Base-by-base conservation (phyloP, 2,329 filamentous ascomycete species). In the Colletotrichum tropicale region DNA sequence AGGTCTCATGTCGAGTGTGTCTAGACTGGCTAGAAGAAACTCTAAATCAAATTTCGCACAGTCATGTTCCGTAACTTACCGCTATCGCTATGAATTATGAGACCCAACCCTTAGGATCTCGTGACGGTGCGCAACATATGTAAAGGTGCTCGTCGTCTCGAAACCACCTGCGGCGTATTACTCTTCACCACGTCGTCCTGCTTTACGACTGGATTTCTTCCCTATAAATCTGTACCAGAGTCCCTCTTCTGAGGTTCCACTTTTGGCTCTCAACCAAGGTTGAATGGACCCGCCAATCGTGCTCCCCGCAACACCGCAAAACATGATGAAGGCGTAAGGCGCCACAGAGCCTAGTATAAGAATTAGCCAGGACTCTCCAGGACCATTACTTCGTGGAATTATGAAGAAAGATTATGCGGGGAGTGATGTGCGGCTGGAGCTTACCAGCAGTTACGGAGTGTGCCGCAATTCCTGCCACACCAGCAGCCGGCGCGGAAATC, bases 51-150 rank as follows among this genome's bases (percentile, higher is more conserved):
- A n/a, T 10, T n/a, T 43, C 38, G 9, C 18, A 43, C 1, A 43
- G 16, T 4, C 38, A n/a, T 43, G 38, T 0, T n/a, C 18, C 36
- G 30, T 2, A 32, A 32, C 1, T 2, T 32, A 30, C 1, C 30
- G 1, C 30, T 5, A 30, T 30, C 3, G 3, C 3, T 10, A 30
- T 32, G 30, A 32, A 32, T 2, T 32, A 2, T 32, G 1, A 36
- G 34, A 38, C 7, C 38, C 18, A 0, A 0, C 18, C 38, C 0
- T 43, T n/a, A 0, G 16, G 38, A 0, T 43, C 0, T n/a, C 18
- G 1, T 43, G 8, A 24, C 24, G 3, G 24, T 24, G 4, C 24
- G 24, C 24, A 4, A 24, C 24, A 24, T 24, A 3, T 4, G 24
- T 24, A 24, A 24, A 24, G 24, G 24, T 24, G 38, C 18, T 43